Percentiles rank a stretch among this genome's conserved stretches.
Evolutionary conservation across 2,329 filamentous ascomycete genomes (phyloP).

Genomic region (Aspergillus glaucus): DNA sequence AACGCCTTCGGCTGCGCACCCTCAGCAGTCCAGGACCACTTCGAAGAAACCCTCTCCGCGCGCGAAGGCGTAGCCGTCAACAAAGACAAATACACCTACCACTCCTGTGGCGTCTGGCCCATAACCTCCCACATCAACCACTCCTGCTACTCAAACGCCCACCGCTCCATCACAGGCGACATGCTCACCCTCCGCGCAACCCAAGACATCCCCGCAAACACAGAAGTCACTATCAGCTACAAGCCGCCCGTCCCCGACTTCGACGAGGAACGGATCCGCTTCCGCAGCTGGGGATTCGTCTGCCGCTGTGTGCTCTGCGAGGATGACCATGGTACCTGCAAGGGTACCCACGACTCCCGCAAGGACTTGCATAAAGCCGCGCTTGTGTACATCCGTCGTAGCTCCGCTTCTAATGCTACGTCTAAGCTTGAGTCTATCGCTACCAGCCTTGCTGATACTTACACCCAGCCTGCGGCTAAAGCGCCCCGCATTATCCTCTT

Average conservation of each 20-base stretch:
- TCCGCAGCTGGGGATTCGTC: constrained; percentile 19
- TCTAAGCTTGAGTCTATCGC: constrained; percentile 10
- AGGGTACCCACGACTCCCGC: too few species aligned
- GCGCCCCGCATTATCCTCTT: constrained; percentile 20
- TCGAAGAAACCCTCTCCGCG: neutral
- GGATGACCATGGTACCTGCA: constrained; percentile 3
- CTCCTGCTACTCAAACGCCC: constrained; percentile 44
- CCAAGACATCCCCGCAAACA: constrained; percentile 35
- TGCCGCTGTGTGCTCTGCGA: constrained; percentile 19
- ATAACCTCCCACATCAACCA: constrained; percentile 50
- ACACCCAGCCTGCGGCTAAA: constrained; percentile 14
- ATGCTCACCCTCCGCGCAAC: constrained; percentile 48
- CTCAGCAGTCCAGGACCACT: constrained; percentile 8
- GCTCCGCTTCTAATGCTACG: neutral
- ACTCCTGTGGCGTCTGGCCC: constrained; percentile 43
- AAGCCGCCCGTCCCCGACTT: constrained; percentile 8
- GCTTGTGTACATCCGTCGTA: too few species aligned
- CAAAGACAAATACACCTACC: constrained; percentile 1
- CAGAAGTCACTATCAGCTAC: constrained; percentile 45
- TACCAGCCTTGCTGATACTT: constrained; percentile 14
- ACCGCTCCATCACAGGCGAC: constrained; percentile 49
- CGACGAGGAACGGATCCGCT: neutral
- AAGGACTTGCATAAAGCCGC: too few species aligned
- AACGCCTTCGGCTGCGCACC: constrained; percentile 41
- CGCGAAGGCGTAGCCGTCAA: neutral